Percentiles rank a stretch among this genome's conserved stretches.
Evolutionary conservation across 2,329 filamentous ascomycete genomes (phyloP).

Genomic region (Cercospora canescens): DNA sequence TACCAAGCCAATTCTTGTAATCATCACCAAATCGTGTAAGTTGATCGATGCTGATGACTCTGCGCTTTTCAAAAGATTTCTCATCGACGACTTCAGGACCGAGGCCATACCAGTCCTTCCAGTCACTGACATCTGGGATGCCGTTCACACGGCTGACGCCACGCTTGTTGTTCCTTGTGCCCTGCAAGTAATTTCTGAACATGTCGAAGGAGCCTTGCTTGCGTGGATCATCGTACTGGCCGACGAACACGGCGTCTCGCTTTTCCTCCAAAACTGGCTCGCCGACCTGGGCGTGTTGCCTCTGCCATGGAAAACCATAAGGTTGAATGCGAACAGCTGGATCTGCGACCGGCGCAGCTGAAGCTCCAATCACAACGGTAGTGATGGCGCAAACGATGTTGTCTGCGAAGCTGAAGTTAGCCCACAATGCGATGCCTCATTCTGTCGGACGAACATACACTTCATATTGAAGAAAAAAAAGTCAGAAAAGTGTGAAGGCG

Average conservation of each 20-base stretch:
- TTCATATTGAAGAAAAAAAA: background rate
- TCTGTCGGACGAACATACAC: background rate
- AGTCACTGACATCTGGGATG: too few species aligned
- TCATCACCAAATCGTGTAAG: background rate
- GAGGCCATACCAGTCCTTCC: too few species aligned
- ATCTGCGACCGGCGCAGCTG: constrained; percentile 2
- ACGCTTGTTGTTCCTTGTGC: too few species aligned
- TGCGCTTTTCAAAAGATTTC: background rate
- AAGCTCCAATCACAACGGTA: background rate
- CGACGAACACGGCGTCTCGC: background rate
- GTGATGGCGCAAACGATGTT: background rate
- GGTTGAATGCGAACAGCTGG: background rate
- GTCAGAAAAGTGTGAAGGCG: background rate
- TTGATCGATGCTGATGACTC: background rate
- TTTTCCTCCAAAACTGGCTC: background rate
- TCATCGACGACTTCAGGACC: background rate
- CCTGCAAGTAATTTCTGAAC: background rate
- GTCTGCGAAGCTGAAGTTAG: background rate
- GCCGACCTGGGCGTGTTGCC: background rate
- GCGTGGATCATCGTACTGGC: background rate
- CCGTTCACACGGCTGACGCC: too few species aligned
- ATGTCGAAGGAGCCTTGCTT: background rate
- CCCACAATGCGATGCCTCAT: background rate
- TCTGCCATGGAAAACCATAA: background rate
- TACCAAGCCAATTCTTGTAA: background rate